These are phyloP conservation scores for Skeletonema marinoi DNA, from an alignment of 108 stramenopile genomes.

Conservation along the genomic window DNA sequence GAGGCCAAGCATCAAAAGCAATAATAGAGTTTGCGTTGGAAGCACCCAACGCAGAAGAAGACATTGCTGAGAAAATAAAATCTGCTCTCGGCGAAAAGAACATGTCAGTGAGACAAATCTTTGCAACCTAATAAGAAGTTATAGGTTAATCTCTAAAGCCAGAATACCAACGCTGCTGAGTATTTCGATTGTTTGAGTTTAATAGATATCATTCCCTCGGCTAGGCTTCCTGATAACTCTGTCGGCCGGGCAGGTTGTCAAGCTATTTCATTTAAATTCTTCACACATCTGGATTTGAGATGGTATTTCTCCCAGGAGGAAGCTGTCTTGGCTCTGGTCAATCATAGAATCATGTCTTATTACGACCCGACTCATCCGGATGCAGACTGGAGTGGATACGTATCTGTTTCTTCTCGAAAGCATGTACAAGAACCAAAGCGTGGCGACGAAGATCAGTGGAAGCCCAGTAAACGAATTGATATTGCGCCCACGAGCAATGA, in stretches of 20 bases:
- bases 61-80: conserved; percentile 27
- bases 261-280: background rate
- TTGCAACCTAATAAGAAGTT: background rate
- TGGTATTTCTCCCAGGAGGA: no score
- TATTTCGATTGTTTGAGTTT: no score
- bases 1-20: conserved; percentile 63
- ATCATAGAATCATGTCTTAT: background rate
- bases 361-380: conserved; percentile 46
- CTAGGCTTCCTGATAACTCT: no score
- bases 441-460: conserved; percentile 12
- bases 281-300: no score
- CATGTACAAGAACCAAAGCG: conserved; percentile 34
- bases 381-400: conserved; percentile 62
- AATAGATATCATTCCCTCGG: no score
- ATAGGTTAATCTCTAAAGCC: background rate
- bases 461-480: conserved; percentile 16
- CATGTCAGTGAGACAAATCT: conserved; percentile 33
- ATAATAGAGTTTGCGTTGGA: conserved; percentile 69
- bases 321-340: no score
- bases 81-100: conserved; percentile 9
- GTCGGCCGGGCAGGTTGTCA: background rate
- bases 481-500: conserved; percentile 6
- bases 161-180: background rate
- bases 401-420: conserved; percentile 17
- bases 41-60: conserved; percentile 10